These are phyloP conservation scores for Calonectria pseudoreteaudii DNA, from an alignment of 2,329 filamentous ascomycete species.

Conservation along the genomic window DNA sequence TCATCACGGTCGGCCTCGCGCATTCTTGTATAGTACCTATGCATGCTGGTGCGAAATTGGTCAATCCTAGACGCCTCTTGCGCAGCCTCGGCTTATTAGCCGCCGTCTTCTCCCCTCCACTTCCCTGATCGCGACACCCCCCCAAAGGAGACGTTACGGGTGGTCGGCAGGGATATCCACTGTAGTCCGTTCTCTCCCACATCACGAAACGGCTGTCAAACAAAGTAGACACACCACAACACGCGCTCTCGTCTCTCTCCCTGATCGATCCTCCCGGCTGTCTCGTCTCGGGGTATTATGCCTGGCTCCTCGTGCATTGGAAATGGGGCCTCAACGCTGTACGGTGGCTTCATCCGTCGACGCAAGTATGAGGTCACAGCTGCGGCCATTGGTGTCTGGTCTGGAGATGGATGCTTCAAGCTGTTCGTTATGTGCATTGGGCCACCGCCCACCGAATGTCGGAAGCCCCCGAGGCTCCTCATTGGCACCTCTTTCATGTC, in stretches of 20 bases:
- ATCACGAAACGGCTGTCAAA: background rate
- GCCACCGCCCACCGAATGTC: background rate
- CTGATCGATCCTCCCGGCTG: background rate
- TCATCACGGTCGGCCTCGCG: background rate
- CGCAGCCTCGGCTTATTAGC: background rate
- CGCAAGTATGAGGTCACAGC: background rate
- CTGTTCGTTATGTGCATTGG: background rate
- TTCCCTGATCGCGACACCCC: background rate
- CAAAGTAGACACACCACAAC: background rate
- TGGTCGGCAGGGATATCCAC: background rate
- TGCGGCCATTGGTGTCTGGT: background rate
- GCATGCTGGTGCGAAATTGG: background rate
- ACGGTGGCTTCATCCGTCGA: background rate
- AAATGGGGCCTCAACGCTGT: background rate
- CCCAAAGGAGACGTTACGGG: background rate
- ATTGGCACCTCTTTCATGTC: background rate
- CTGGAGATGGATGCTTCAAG: background rate
- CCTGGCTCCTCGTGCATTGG: background rate
- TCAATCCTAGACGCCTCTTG: background rate
- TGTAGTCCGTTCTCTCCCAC: background rate
- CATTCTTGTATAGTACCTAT: too few relatives aligned
- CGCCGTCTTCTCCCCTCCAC: background rate
- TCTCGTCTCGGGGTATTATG: background rate
- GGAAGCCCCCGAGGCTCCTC: background rate
- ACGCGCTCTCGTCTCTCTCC: background rate